Evolutionary conservation across 257 asterid genomes (phyloP).

Genomic region (Nicotiana undulata): DNA sequence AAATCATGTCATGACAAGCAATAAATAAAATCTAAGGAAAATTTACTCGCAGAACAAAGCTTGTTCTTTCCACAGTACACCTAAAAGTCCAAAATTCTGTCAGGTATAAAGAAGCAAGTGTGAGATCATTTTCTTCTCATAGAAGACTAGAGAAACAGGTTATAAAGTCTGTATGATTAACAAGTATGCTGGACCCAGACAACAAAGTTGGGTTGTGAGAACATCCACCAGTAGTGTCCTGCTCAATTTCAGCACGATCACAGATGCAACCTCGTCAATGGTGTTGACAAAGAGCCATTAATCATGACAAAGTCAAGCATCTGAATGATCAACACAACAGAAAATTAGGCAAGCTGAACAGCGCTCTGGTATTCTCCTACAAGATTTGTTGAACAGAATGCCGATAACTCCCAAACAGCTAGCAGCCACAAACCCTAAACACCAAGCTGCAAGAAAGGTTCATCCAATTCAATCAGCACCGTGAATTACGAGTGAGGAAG

Average conservation of each 20-base stretch:
- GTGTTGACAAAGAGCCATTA: background rate
- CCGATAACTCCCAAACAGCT: background rate
- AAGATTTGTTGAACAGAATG: background rate
- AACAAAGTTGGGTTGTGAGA: background rate
- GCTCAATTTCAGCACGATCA: background rate
- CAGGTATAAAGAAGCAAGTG: background rate
- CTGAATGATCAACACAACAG: background rate
- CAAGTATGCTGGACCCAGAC: background rate
- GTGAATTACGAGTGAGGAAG: background rate
- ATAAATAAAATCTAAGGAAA: background rate
- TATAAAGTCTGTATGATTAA: background rate
- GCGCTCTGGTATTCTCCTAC: background rate
- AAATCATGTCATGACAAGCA: background rate
- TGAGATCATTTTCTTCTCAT: background rate
- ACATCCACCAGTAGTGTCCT: background rate
- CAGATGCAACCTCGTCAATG: background rate
- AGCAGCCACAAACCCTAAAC: background rate
- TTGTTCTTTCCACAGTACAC: background rate
- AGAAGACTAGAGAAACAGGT: background rate
- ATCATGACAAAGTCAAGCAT: background rate
- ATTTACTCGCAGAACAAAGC: background rate
- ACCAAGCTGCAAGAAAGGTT: background rate
- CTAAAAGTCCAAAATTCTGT: background rate
- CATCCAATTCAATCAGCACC: background rate
- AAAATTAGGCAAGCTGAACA: background rate